These are phyloP conservation scores for Colletotrichum sublineola DNA, from an alignment of 2,329 filamentous ascomycete genomes.

Conservation along the genomic window DNA sequence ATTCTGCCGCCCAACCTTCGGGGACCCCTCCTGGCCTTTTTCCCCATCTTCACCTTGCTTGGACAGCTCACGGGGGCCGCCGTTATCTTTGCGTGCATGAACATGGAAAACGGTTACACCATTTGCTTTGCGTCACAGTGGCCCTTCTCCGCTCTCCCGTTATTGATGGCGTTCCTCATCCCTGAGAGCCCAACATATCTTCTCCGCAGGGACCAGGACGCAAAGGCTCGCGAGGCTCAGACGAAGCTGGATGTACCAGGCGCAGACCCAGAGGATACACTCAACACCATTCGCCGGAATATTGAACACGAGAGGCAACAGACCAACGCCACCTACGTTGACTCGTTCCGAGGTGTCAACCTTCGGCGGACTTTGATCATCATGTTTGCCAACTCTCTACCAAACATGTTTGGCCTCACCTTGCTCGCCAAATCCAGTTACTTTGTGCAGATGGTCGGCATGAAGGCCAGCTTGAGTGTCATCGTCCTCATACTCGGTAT, in stretches of 20 bases:
- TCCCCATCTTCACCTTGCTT: conserved; percentile 62
- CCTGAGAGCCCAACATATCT: conserved; percentile 66
- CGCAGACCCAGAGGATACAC: conserved; percentile 55
- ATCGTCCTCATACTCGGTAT: conserved; percentile 62
- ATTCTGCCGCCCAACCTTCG: conserved; percentile 60
- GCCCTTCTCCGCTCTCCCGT: conserved; percentile 57
- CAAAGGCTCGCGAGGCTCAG: conserved; percentile 60
- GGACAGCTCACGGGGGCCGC: conserved; percentile 62
- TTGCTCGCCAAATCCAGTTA: conserved; percentile 60
- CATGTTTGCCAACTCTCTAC: conserved; percentile 57
- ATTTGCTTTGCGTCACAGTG: conserved; percentile 60
- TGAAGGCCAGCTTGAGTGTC: conserved; percentile 50
- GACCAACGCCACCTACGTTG: conserved; percentile 53
- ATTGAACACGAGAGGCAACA: conserved; percentile 56
- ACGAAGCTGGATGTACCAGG: conserved; percentile 61
- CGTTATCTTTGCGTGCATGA: conserved; percentile 54
- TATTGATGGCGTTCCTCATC: conserved; percentile 58
- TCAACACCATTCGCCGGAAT: conserved; percentile 62
- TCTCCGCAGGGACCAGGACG: conserved; percentile 56
- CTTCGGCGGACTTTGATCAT: conserved; percentile 57
- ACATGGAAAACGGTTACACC: conserved; percentile 52
- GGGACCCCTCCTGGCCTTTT: conserved; percentile 61
- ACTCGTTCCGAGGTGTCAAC: conserved; percentile 60
- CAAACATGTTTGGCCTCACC: conserved; percentile 60
- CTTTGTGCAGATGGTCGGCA: conserved; percentile 53